These are phyloP conservation scores for Phoma herbarum DNA, from an alignment of 2,329 filamentous ascomycete species.

Conservation along the genomic window DNA sequence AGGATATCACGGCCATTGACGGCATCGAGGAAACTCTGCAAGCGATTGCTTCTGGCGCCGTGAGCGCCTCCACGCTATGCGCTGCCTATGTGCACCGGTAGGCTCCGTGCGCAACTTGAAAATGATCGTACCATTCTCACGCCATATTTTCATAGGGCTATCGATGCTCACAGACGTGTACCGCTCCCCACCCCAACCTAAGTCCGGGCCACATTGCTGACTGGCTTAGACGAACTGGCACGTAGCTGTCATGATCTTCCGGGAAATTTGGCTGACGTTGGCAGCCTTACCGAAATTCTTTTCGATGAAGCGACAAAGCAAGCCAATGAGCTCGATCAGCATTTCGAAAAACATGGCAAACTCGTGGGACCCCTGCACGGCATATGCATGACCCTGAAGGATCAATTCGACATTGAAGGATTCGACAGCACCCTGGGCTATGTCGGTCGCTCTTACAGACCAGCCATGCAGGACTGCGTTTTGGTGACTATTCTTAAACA, in stretches of 20 bases:
- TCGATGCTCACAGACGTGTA: conserved; percentile 45
- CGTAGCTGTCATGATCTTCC: conserved; percentile 58
- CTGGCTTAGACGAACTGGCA: conserved; percentile 55
- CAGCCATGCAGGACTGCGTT: conserved; percentile 60
- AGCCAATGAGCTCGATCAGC: conserved; percentile 54
- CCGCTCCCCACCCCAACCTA: conserved; percentile 12
- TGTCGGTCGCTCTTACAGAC: conserved; percentile 67
- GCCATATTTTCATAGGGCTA: conserved; percentile 40
- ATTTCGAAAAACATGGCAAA: conserved; percentile 46
- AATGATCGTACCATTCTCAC: conserved; percentile 46
- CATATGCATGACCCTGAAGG: conserved; percentile 59
- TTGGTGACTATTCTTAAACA: conserved; percentile 67
- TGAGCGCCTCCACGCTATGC: conserved; percentile 43
- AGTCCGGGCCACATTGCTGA: conserved; percentile 22
- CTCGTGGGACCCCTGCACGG: conserved; percentile 59
- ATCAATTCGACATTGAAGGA: conserved; percentile 60
- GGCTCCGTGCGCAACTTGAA: conserved; percentile 19
- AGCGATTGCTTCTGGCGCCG: conserved; percentile 37
- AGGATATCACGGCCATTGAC: conserved; percentile 25
- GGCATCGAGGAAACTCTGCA: conserved; percentile 31
- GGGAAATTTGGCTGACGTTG: conserved; percentile 55
- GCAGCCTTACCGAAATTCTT: conserved; percentile 58
- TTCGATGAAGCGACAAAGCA: conserved; percentile 55
- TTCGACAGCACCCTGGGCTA: conserved; percentile 65
- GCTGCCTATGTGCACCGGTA: conserved; percentile 44